These are phyloP conservation scores for Metschnikowia amazonensis DNA, from an alignment of 805 yeast species.

Conservation along the genomic window DNA sequence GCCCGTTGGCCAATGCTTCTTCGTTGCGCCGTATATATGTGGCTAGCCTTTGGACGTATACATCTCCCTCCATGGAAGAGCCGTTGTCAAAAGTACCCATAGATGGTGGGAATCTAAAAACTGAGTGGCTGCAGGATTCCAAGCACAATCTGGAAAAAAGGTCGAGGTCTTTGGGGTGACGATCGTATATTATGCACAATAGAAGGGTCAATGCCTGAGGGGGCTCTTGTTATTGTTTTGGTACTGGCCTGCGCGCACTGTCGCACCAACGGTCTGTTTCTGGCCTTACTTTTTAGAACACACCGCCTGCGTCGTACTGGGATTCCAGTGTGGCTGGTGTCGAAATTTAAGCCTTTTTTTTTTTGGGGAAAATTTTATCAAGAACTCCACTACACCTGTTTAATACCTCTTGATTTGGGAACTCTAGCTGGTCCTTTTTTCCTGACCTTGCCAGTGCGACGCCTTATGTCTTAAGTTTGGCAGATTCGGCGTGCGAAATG, in stretches of 20 bases:
- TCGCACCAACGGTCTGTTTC: not conserved
- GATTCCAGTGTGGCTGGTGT: too few species aligned
- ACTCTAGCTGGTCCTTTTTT: too few species aligned
- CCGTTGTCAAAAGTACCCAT: conserved; percentile 26
- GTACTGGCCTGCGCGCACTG: conserved; percentile 5
- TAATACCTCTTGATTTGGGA: too few species aligned
- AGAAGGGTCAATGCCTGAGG: not conserved
- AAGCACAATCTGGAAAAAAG: not conserved
- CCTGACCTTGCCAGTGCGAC: too few species aligned
- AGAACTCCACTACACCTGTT: too few species aligned
- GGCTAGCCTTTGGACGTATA: conserved; percentile 51
- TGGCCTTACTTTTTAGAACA: too few species aligned
- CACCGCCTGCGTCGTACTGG: too few species aligned
- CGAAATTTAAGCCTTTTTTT: too few species aligned
- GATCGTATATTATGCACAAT: conserved; percentile 4
- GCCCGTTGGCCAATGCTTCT: conserved; percentile 56
- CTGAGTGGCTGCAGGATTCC: not conserved
- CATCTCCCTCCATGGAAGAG: conserved; percentile 51
- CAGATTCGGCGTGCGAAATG: too few species aligned
- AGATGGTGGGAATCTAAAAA: not conserved
- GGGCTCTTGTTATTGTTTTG: conserved; percentile 8
- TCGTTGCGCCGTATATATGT: conserved; percentile 54
- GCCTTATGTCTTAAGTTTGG: too few species aligned
- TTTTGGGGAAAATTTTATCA: too few species aligned
- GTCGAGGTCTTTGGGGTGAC: not conserved